Percentiles rank a stretch among this genome's conserved stretches.
Conservation (phyloP, 495 filamentous ascomycete species). For the Penicillium alfredii region DNA sequence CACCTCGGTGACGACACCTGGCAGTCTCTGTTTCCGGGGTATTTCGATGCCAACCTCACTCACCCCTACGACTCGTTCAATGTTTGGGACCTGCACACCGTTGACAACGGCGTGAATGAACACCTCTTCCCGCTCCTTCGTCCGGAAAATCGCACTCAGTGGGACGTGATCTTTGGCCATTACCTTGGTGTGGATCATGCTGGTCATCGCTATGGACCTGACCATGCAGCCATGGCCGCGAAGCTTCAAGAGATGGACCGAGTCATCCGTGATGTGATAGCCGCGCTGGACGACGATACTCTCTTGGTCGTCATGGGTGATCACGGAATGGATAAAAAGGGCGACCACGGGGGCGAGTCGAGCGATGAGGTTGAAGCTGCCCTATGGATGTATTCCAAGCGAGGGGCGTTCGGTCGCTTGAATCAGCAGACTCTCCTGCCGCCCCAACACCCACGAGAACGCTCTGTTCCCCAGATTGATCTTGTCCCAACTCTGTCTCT, state of each 20-base stretch:
- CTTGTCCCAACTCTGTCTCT: constrained; percentile 87
- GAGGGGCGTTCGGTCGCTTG: constrained; percentile 71
- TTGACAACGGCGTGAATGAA: constrained; percentile 93
- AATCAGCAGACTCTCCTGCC: constrained; percentile 54
- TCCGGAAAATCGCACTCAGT: constrained; percentile 55
- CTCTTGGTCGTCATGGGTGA: constrained; percentile 95
- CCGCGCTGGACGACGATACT: constrained; percentile 73
- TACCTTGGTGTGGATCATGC: constrained; percentile 96
- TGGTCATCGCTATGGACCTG: constrained; percentile 89
- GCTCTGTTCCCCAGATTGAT: constrained; percentile 91
- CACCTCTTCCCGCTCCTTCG: constrained; percentile 81
- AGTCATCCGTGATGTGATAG: constrained; percentile 66
- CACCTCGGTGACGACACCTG: constrained; percentile 97
- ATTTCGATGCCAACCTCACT: constrained; percentile 82
- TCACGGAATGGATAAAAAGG: constrained; percentile 96
- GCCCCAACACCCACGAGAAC: constrained; percentile 66
- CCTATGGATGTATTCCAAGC: constrained; percentile 96
- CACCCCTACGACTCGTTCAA: constrained; percentile 92
- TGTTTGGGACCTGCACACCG: constrained; percentile 94
- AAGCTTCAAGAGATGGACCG: constrained; percentile 90
- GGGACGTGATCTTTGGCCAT: constrained; percentile 92
- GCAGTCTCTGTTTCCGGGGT: constrained; percentile 83
- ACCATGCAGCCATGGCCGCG: constrained; percentile 83
- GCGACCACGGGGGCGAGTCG: constrained; percentile 94
- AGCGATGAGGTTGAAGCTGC: constrained; percentile 92